These are phyloP conservation scores for Erysimum cheiranthoides DNA, from an alignment of 345 rosid species.

Conservation along the genomic window DNA sequence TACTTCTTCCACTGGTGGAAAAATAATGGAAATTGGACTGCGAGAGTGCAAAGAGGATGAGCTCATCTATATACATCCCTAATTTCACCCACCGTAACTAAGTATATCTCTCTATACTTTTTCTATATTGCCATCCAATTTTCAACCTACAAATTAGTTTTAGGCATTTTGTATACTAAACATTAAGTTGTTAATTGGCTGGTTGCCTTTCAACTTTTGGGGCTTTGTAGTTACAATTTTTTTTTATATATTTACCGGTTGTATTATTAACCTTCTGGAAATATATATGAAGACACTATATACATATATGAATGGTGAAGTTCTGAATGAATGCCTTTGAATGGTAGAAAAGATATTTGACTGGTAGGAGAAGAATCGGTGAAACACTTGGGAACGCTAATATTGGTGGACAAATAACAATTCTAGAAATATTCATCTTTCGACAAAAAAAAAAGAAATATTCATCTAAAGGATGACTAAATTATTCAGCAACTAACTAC, in stretches of 20 bases:
- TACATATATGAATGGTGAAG: background rate
- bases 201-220: constrained; percentile 30
- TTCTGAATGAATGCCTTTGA: background rate
- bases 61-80: constrained; percentile 57
- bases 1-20: constrained; percentile 56
- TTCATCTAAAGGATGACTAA: background rate
- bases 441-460: no score
- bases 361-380: constrained; percentile 30
- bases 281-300: background rate
- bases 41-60: constrained; percentile 81
- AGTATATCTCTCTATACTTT: background rate
- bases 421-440: background rate
- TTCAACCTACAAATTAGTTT: background rate
- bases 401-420: background rate
- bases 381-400: background rate
- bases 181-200: constrained; percentile 18
- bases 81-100: constrained; percentile 10
- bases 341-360: constrained; percentile 7
- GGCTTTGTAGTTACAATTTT: background rate
- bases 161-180: background rate
- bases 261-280: background rate
- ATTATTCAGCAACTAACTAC: background rate
- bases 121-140: background rate
- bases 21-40: constrained; percentile 65
- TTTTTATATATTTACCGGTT: background rate